Base-by-base conservation (phyloP, 2,329 filamentous ascomycete species). In the Botrytis aclada region DNA sequence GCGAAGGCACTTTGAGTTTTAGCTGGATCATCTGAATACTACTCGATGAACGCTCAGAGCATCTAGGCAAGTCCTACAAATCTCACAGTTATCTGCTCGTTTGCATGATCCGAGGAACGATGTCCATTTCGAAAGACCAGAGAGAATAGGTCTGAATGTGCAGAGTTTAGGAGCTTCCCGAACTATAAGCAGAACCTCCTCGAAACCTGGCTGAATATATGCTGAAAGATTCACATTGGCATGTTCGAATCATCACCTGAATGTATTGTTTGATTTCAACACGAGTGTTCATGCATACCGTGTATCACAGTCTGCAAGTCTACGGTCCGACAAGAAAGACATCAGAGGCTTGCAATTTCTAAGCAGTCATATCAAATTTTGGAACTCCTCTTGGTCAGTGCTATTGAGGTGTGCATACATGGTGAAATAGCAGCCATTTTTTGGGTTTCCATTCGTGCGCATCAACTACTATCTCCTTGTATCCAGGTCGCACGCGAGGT, bases 351-450 rank as follows among this genome's bases (percentile, higher is more conserved):
- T 54, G 34, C 16, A n/a, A 32, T 56, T 67, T 56, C n/a, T 67
- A 56, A 12, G 20, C 5, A 39, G 51, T 22, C 45, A 67, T 67
- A 29, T 54, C 22, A 18, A 18, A 22, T n/a, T 29, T 22, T 41
- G 37, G n/a, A 5, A 67, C 22, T 41, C 39, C 47, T 54, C 25
- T 67, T 67, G 47, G 65, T 67, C 29, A 41, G 65, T 67, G 54
- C 47, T 37, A 67, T 39, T 22, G 65, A 67, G 64, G n/a, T 39
- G n/a, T 32, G 65, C 47, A 67, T 56, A 25, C 20, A 41, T 56
- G 25, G 2, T 67, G n/a, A n/a, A 41, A 32, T 56, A 2, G 12
- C n/a, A 22, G 32, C 32, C 25, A 39, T 67, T 25, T 20, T 47
- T 47, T 20, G 43, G 20, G 3, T 22, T 56, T 41, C 10, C 22